phyloP scores from a whole-genome alignment of 495 filamentous ascomycete genomes.

The Lasiosphaeria ovina region DNA sequence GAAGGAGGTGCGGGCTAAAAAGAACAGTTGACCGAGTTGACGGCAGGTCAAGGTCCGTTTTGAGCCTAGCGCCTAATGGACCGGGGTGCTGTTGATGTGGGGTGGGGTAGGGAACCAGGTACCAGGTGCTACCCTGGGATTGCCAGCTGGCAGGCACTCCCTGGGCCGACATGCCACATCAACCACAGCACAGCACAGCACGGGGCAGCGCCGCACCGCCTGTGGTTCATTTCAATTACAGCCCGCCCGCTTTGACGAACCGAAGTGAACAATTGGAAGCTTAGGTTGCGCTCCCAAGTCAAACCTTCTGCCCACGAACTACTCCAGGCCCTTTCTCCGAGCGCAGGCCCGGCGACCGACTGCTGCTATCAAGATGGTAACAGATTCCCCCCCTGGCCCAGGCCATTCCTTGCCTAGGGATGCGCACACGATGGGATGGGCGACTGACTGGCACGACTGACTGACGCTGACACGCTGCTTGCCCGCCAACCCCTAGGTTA shows the following conservation, averaged over 20 bases:
- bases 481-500: conserved; percentile 54
- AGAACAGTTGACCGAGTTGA: too few species aligned
- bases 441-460: conserved; percentile 6
- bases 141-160: conserved; percentile 32
- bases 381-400: not conserved
- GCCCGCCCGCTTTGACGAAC: too few species aligned
- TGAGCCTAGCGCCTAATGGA: too few species aligned
- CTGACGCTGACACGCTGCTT: too few species aligned
- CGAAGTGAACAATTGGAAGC: too few species aligned
- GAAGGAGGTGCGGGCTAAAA: too few species aligned
- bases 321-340: too few species aligned
- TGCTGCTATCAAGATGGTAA: conserved; percentile 4
- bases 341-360: not conserved
- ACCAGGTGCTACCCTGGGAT: not conserved
- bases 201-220: not conserved
- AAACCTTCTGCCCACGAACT: too few species aligned
- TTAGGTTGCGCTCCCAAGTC: too few species aligned
- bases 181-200: conserved; percentile 7
- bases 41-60: too few species aligned
- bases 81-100: not conserved
- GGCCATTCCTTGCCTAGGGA: too few species aligned
- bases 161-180: not conserved
- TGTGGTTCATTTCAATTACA: too few species aligned
- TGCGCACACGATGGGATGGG: not conserved
- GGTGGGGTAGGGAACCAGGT: not conserved